Evolutionary conservation across 2,329 filamentous ascomycete species (phyloP), one percentile per base, ranked within the genome.

Genomic region (Epichloe sp.): DNA sequence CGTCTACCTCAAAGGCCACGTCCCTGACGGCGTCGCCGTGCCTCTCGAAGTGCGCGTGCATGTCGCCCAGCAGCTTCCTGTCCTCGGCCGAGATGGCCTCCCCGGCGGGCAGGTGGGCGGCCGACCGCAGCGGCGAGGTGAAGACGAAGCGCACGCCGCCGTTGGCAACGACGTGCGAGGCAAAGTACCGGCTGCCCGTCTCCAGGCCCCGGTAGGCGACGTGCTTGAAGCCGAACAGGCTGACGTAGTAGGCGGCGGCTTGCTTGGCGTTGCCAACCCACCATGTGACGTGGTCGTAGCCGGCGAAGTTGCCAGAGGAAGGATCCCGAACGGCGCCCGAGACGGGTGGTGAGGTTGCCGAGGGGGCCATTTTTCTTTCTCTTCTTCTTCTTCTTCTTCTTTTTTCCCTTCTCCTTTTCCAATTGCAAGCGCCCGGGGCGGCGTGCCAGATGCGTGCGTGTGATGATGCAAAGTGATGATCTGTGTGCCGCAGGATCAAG

Each of bases 201-300:
- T 96, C 90, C 5, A 96, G 81, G 5, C 90, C 91, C 41, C 79
- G 79, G 68, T 95, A 95, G 55, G 91, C 91, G 52, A 95, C 69
- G 19, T 79, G 80, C 61, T 79, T 74, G 73, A 96, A 95, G 51
- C 88, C 90, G 73, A 96, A 89, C 58, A 89, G 85, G 11, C 80
- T 83, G 58, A 85, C 83, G 71, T 95, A 96, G 72, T 88, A 96
- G 14, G 85, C 79, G 40, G 90, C 90, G 3, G 89, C 88, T 73
- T 96, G 90, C 71, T 96, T 96, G 60, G 91, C 90, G 65, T 97
- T 97, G 64, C 90, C 89, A 34, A 96, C 91, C 73, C 88, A 95
- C 90, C 90, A 96, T 59, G 88, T 90, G 52, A 95, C 80, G 68
- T 95, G 87, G 70, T 95, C 88, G 67, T 95, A 96, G 63, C 88